Evolutionary conservation across 805 yeast genomes (phyloP), one percentile per base, ranked within the genome.

Genomic region (Candida succiphila): DNA sequence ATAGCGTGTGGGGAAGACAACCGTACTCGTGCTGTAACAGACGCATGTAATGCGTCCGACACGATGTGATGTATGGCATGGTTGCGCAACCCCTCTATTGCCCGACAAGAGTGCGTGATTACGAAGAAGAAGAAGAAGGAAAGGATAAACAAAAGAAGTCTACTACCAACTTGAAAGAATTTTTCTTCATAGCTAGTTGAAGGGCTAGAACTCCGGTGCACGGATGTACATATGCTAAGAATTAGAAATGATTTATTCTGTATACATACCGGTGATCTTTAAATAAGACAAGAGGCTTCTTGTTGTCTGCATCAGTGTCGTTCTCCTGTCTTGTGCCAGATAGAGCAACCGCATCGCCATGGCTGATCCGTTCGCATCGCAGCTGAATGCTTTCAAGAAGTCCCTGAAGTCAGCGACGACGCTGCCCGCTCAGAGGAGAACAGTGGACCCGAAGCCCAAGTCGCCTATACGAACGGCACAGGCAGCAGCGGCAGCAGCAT

Each of bases 311-410:
- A n/a, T n/a, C n/a, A n/a, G n/a, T n/a, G n/a, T n/a, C n/a, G n/a
- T n/a, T n/a, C n/a, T n/a, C n/a, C n/a, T n/a, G n/a, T n/a, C n/a
- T n/a, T n/a, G n/a, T n/a, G n/a, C n/a, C n/a, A n/a, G n/a, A n/a
- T n/a, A n/a, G n/a, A n/a, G n/a, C n/a, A n/a, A n/a, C n/a, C n/a
- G n/a, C n/a, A n/a, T n/a, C n/a, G n/a, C 17, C 18, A 53, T 55
- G 60, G 34, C 56, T 8, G 60, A 55, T 33, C 42, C 49, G 13
- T 46, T 55, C 33, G 49, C 58, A n/a, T 52, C 56, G 7, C 60
- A 78, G 56, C 60, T 78, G 36, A 75, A 72, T 51, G 80, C 82
- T 36, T 78, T 78, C 63, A 72, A 69, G 49, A 74, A 63, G 48
- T 69, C 72, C 37, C 70, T 76, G 41, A 72, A 75, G 46, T 58